phyloP scores from a whole-genome alignment of 306 rosid genomes.

The Spatholobus suberectus region DNA sequence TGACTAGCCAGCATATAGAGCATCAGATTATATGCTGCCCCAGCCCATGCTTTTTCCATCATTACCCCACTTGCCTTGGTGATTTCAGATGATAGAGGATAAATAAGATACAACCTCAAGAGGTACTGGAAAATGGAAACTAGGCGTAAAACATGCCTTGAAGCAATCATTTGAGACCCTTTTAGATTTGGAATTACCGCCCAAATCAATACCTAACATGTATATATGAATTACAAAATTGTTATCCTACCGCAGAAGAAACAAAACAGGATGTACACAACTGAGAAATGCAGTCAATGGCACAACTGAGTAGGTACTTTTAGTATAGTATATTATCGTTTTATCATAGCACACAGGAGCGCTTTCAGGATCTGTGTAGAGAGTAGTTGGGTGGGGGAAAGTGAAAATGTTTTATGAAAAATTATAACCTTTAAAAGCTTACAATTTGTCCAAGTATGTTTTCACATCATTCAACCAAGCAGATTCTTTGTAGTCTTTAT shows the following conservation, averaged over 20 bases:
- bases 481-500: background rate
- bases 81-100: constrained; percentile 63
- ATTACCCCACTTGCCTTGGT: constrained; percentile 59
- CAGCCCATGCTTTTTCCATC: constrained; percentile 77
- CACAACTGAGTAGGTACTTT: background rate
- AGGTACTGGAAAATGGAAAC: constrained; percentile 65
- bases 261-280: background rate
- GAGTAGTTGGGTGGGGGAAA: background rate
- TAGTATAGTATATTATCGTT: background rate
- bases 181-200: constrained; percentile 56
- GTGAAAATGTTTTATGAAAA: background rate
- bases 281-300: background rate
- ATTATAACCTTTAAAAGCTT: background rate
- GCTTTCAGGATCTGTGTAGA: background rate
- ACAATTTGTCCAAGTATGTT: constrained; percentile 1
- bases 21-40: constrained; percentile 65
- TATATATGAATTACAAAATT: background rate
- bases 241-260: constrained; percentile 31
- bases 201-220: constrained; percentile 64
- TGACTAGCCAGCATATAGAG: constrained; percentile 74
- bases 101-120: constrained; percentile 61
- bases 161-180: constrained; percentile 54
- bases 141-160: constrained; percentile 53
- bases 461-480: background rate
- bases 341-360: background rate